A percentile compares a stretch with the other conserved stretches of the same genome.
These are phyloP conservation scores for Sporothrix dimorphospora DNA, from an alignment of 2,329 filamentous ascomycete species.

Conservation along the genomic window DNA sequence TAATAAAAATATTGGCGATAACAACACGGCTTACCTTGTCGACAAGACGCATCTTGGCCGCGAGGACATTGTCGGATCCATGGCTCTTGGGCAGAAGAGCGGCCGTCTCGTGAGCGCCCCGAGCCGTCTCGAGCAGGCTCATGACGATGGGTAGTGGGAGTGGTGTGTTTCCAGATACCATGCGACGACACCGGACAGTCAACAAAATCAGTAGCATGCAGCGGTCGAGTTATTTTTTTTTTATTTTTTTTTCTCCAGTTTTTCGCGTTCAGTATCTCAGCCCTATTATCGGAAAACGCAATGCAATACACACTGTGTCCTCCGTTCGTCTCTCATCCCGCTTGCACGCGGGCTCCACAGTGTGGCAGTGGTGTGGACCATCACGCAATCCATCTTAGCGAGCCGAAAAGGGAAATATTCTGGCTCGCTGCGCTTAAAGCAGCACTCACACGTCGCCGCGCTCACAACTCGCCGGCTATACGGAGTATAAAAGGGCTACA, in stretches of 20 bases:
- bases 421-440: not conserved
- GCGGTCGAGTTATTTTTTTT: too few relatives aligned
- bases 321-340: too few relatives aligned
- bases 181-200: too few relatives aligned
- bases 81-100: not conserved
- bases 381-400: not conserved
- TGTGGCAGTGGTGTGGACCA: not conserved
- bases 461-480: too few relatives aligned
- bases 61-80: not conserved
- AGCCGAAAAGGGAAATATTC: slow-evolving; percentile 1
- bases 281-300: too few relatives aligned
- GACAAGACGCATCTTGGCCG: not conserved
- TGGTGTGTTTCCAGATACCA: too few relatives aligned
- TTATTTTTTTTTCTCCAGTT: too few relatives aligned
- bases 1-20: too few relatives aligned
- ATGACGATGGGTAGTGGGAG: not conserved
- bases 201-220: too few relatives aligned
- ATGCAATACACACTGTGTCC: too few relatives aligned
- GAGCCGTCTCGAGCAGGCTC: not conserved
- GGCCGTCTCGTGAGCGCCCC: not conserved
- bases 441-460: not conserved
- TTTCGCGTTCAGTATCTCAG: too few relatives aligned
- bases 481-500: not conserved
- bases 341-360: not conserved
- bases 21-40: not conserved